These are phyloP conservation scores for Penicilliopsis zonata DNA, from an alignment of 495 filamentous ascomycete genomes.

Conservation along the genomic window DNA sequence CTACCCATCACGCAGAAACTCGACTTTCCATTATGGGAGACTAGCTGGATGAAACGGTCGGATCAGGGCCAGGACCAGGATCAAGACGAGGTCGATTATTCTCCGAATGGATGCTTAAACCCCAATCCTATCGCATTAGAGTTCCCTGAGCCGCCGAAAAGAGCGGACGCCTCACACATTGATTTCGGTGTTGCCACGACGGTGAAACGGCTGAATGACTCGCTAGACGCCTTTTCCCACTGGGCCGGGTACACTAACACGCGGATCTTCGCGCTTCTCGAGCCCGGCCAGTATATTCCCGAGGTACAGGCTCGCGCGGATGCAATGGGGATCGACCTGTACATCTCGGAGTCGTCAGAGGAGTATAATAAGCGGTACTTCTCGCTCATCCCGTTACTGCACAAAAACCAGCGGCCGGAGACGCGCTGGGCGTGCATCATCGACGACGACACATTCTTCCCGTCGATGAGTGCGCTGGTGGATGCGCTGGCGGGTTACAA, in stretches of 20 bases:
- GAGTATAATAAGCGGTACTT: conserved; percentile 47
- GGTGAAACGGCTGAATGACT: conserved; percentile 41
- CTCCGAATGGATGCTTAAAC: conserved; percentile 24
- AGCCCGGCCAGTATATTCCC: conserved; percentile 26
- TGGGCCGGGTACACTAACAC: conserved; percentile 48
- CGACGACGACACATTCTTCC: conserved; percentile 63
- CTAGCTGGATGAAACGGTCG: conserved; percentile 1
- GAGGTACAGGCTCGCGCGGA: conserved; percentile 26
- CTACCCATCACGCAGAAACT: conserved; percentile 22
- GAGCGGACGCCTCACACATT: conserved; percentile 38
- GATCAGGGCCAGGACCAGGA: conserved; percentile 2
- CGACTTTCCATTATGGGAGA: conserved; percentile 20
- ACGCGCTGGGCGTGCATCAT: conserved; percentile 51
- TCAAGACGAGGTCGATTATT: conserved; percentile 2
- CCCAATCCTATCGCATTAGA: conserved; percentile 20
- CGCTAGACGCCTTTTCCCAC: conserved; percentile 42
- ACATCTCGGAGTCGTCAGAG: conserved; percentile 36
- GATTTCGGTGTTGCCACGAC: conserved; percentile 52
- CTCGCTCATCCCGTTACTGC: conserved; percentile 39
- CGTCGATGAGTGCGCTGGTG: conserved; percentile 37
- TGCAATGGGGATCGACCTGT: conserved; percentile 36
- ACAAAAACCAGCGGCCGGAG: conserved; percentile 27
- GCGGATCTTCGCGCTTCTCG: conserved; percentile 42
- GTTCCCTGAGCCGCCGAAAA: conserved; percentile 18
- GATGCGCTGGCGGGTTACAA: conserved; percentile 34